Conservation (phyloP, 2,329 filamentous ascomycete species). For the Aspergillus fumigatiaffinis region DNA sequence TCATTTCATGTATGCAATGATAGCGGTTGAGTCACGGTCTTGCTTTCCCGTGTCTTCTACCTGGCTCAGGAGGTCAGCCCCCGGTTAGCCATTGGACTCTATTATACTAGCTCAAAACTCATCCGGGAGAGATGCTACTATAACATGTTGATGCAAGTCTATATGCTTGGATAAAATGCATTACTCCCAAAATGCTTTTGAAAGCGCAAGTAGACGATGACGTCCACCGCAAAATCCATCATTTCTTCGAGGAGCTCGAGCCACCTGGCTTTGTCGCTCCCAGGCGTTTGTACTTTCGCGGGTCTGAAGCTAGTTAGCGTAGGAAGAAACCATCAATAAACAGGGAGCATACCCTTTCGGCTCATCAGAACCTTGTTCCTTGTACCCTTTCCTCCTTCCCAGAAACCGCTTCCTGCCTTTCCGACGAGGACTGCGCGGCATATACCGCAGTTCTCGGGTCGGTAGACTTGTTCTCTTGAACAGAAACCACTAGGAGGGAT, state of each 20-base stretch:
- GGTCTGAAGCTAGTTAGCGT: constrained; percentile 45
- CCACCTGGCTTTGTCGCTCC: constrained; percentile 39
- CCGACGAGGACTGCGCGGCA: constrained; percentile 69
- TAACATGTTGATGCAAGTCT: not conserved
- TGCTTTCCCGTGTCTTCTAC: too few species aligned
- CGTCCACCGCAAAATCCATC: not conserved
- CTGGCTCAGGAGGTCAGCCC: too few species aligned
- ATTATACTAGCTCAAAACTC: too few species aligned
- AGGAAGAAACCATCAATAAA: not conserved
- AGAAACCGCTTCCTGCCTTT: constrained; percentile 66
- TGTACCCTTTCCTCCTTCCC: constrained; percentile 85
- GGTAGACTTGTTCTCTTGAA: constrained; percentile 75
- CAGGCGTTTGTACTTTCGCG: constrained; percentile 65
- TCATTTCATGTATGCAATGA: too few species aligned
- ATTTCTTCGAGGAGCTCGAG: constrained; percentile 27
- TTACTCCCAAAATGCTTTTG: not conserved
- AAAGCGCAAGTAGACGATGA: not conserved
- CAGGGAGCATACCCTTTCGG: constrained; percentile 51
- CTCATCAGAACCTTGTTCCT: constrained; percentile 68
- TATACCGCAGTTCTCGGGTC: constrained; percentile 69
- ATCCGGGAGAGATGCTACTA: not conserved
- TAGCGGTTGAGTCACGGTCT: too few species aligned
- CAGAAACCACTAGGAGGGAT: constrained; percentile 56
- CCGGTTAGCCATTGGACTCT: too few species aligned
- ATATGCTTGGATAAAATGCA: not conserved